Base-by-base conservation (phyloP, 2,329 filamentous ascomycete species). In the Boeremia lycopersici region DNA sequence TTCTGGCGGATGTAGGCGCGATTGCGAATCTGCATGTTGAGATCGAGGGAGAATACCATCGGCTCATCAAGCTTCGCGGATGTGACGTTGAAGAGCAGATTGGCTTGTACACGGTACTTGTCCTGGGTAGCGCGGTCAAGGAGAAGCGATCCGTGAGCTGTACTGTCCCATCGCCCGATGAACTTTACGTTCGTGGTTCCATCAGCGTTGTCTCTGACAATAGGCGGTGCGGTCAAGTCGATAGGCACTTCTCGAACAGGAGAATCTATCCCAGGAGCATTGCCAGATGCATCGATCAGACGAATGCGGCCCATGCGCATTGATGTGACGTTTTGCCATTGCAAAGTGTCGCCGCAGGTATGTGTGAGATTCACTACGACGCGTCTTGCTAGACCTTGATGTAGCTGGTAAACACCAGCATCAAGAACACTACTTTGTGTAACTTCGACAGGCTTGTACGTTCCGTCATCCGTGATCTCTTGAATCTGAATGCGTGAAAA, bases 121-220 rank as follows among this genome's bases (percentile, higher is more conserved):
- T 97, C 93, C n/a, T 90, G 86, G 1, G 95, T 98, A 1, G 91
- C 89, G 25, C 93, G 87, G 75, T 99, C 93, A n/a, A 99, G 85
- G 12, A 98, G 82, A n/a, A 96, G 80, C 6, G 95, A 97, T 60
- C 87, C 88, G 74, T 99, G 95, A 62, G 95, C 82, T 68, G 92
- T 96, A 0, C 93, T 97, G 72, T 99, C 95, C 95, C 95, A 99
- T 69, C 98, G 93, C 0, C 90, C 92, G n/a, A 89, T 84, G 38
- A 98, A 82, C 1, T 89, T 93, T 33, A 97, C 87, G 71, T 89
- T 92, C 31, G 88, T 89, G 0, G 93, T 97, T 33, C 95, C 95
- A 71, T 98, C 96, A 23, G 90, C 86, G 69, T 97, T 96, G 53
- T 90, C 87, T 59, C 89, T 89, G 61, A 96, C 88, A 51, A 87